phyloP scores from a whole-genome alignment of 768 basidiomycete species.

The Amanita molliuscula region DNA sequence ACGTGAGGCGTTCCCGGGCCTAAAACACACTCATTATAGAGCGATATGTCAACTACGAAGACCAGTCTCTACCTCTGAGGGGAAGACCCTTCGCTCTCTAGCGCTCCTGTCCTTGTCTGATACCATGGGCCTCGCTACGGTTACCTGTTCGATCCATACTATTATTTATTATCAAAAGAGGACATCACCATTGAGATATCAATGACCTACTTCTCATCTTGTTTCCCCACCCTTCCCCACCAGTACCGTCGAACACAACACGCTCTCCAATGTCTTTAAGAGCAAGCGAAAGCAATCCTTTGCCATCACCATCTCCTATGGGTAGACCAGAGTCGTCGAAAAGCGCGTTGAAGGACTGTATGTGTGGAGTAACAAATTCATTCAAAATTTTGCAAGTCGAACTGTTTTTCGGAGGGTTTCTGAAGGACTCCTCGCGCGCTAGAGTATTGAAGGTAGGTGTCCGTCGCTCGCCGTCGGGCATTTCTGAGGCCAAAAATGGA shows the following conservation, averaged over 20 bases:
- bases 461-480: constrained; percentile 40
- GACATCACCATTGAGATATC: background rate
- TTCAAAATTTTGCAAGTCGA: constrained; percentile 76
- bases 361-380: constrained; percentile 87
- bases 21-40: constrained; percentile 18
- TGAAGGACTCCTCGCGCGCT: constrained; percentile 67
- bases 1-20: constrained; percentile 89
- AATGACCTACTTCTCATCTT: constrained; percentile 65
- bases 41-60: background rate
- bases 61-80: constrained; percentile 58
- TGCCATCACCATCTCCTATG: constrained; percentile 62
- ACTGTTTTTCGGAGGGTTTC: constrained; percentile 57
- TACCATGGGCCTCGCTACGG: constrained; percentile 78
- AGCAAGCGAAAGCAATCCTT: constrained; percentile 69
- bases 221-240: constrained; percentile 63
- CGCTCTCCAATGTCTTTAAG: constrained; percentile 82
- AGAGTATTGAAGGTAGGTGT: constrained; percentile 73
- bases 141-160: constrained; percentile 90
- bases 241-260: constrained; percentile 82
- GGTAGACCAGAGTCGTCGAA: constrained; percentile 88
- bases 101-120: constrained; percentile 72
- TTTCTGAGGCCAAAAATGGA: constrained; percentile 16
- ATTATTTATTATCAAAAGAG: constrained; percentile 10
- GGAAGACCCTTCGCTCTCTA: constrained; percentile 72
- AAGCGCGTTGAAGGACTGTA: constrained; percentile 93